Conservation (phyloP, 148 eudicot species). For the Heliamphora exappendiculata region DNA sequence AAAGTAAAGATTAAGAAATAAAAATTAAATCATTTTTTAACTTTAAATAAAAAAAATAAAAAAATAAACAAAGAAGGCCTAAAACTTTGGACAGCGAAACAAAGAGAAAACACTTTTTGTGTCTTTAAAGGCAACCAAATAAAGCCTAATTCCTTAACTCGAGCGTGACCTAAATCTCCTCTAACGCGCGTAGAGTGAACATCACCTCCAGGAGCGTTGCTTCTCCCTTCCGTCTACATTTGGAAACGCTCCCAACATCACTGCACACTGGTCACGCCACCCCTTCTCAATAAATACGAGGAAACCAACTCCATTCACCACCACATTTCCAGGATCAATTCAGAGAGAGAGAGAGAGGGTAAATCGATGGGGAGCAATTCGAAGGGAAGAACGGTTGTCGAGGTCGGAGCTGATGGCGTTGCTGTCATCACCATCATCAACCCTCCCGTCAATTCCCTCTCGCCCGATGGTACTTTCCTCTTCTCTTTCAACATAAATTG, state of each 20-base stretch:
- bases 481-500: neutral
- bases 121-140: too few species aligned
- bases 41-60: too few species aligned
- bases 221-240: neutral
- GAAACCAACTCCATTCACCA: neutral
- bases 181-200: too few species aligned
- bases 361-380: slow-evolving; percentile 5
- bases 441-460: slow-evolving; percentile 77
- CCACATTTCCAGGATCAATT: neutral
- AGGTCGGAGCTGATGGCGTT: slow-evolving; percentile 72
- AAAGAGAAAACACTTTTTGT: too few species aligned
- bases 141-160: too few species aligned
- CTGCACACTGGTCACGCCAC: neutral
- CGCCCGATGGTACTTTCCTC: slow-evolving; percentile 35
- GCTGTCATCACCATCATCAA: slow-evolving; percentile 71
- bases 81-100: too few species aligned
- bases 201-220: neutral
- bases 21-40: too few species aligned
- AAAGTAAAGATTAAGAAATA: too few species aligned
- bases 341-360: neutral
- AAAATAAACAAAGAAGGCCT: too few species aligned
- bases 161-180: too few species aligned
- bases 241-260: neutral
- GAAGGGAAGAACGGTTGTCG: slow-evolving; percentile 47
- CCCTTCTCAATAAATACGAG: neutral